Evolutionary conservation across 2,329 filamentous ascomycete genomes (phyloP), one percentile per base, ranked within the genome.

Genomic region (Fusarium sp.): DNA sequence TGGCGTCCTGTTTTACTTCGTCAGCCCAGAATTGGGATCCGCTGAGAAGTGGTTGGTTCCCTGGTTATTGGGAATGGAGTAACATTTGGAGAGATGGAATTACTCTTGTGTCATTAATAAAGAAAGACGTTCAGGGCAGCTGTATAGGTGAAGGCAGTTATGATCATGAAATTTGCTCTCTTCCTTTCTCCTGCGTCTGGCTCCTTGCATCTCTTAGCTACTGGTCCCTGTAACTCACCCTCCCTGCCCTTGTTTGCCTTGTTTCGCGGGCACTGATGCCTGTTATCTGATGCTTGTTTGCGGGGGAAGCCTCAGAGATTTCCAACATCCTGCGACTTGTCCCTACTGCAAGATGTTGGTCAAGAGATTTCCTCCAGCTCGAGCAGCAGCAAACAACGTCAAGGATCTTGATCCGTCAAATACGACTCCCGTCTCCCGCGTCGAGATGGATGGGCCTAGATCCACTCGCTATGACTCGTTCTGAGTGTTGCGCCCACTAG

Each of bases 381-480:
- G n/a, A 34, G 50, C 0, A 30, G 50, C 2, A 37, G 20, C 7
- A 57, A 13, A 14, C 32, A 5, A 18, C 5, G 0, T 37, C 25
- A 61, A 67, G 56, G 23, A 56, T 58, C 56, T 41, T 34, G 57
- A 50, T 59, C 58, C 58, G n/a, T 61, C 39, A 32, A 43, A 34
- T 37, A 27, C 6, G 48, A 32, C 48, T 54, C 30, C 39, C 58
- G 32, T 48, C 39, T 61, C 39, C 48, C 32, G 58, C 58, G 63
- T 45, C 5, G 6, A 54, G 48, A 54, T 13, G 35, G 41, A 57
- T 39, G 62, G 72, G 43, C 35, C 37, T 48, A 57, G 64, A 35
- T 6, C 71, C 37, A 58, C 50, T 18, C 20, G 30, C 13, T 60
- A 61, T 68, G 71, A 73, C 66, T 71, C 50, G 67, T 16, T 14